These are phyloP conservation scores for Glycine latifolia DNA, from an alignment of 306 rosid species.

Conservation along the genomic window DNA sequence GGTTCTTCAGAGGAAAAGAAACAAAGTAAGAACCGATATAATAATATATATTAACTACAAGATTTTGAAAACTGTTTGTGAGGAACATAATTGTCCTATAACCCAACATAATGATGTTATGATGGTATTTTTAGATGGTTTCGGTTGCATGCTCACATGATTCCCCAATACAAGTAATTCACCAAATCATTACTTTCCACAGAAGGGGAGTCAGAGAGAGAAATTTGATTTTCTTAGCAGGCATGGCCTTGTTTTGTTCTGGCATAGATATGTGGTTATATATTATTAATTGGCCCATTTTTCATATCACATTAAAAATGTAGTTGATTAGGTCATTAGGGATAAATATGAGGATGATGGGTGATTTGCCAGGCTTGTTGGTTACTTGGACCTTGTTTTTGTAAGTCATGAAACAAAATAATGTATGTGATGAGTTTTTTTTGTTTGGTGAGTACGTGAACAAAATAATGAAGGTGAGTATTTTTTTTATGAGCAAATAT, in stretches of 20 bases:
- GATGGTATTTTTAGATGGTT: constrained; percentile 9
- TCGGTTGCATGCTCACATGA: constrained; percentile 56
- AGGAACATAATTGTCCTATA: constrained; percentile 45
- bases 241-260: constrained; percentile 65
- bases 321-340: constrained; percentile 27
- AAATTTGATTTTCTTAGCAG: constrained; percentile 15
- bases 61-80: constrained; percentile 24
- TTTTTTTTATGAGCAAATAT: no score
- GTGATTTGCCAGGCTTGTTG: constrained; percentile 63
- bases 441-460: no score
- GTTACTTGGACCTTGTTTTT: constrained; percentile 33
- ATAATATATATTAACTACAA: neutral
- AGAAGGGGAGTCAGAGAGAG: constrained; percentile 24
- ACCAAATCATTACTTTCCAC: constrained; percentile 62
- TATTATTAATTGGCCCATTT: constrained; percentile 34
- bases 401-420: neutral
- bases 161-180: constrained; percentile 58
- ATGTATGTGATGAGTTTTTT: neutral
- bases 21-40: no score
- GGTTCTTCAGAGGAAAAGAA: neutral
- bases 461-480: no score
- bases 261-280: constrained; percentile 34
- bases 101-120: constrained; percentile 13
- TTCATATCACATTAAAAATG: constrained; percentile 16
- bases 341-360: constrained; percentile 43